Percentiles rank a stretch among this genome's conserved stretches.
Evolutionary conservation across 495 filamentous ascomycete genomes (phyloP).

Genomic region (Xylaria acuta): DNA sequence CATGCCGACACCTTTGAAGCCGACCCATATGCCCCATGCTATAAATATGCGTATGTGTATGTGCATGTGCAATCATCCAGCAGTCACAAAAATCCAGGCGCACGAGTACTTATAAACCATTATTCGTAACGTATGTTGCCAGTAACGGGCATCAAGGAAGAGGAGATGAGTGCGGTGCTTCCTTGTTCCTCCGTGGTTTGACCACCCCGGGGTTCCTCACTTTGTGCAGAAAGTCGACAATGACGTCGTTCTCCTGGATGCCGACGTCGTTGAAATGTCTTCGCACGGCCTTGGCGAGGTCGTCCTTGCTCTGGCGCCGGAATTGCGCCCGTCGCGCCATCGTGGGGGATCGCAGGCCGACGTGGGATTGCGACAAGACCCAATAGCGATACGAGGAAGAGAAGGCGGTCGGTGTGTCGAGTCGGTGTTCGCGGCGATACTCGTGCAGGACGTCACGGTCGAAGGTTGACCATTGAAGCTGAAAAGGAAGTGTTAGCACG

Average conservation of each 20-base stretch:
- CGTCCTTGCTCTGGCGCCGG: constrained; percentile 73
- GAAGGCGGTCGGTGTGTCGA: constrained; percentile 74
- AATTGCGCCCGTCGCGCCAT: constrained; percentile 68
- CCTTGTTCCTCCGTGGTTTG: constrained; percentile 41
- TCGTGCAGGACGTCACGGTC: constrained; percentile 74
- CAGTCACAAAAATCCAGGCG: constrained; percentile 25
- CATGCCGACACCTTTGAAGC: neutral
- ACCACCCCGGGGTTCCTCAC: constrained; percentile 56
- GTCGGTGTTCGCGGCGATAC: constrained; percentile 79
- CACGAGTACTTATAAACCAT: constrained; percentile 30
- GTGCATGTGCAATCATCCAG: constrained; percentile 30
- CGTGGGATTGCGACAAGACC: constrained; percentile 70
- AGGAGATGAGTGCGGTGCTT: constrained; percentile 38
- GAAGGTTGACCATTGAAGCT: constrained; percentile 81
- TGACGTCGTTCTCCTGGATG: constrained; percentile 84
- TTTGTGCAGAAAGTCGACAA: constrained; percentile 87
- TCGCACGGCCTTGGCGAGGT: constrained; percentile 79
- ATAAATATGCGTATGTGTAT: constrained; percentile 10
- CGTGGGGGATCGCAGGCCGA: constrained; percentile 76
- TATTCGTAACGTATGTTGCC: constrained; percentile 31
- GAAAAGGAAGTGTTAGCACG: constrained; percentile 26
- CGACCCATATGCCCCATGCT: constrained; percentile 1
- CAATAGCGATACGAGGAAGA: constrained; percentile 73
- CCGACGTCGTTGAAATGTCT: constrained; percentile 91
- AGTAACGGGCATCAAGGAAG: constrained; percentile 33